Conservation (phyloP, 2,329 filamentous ascomycete genomes). For the Podosphaera leucotricha region DNA sequence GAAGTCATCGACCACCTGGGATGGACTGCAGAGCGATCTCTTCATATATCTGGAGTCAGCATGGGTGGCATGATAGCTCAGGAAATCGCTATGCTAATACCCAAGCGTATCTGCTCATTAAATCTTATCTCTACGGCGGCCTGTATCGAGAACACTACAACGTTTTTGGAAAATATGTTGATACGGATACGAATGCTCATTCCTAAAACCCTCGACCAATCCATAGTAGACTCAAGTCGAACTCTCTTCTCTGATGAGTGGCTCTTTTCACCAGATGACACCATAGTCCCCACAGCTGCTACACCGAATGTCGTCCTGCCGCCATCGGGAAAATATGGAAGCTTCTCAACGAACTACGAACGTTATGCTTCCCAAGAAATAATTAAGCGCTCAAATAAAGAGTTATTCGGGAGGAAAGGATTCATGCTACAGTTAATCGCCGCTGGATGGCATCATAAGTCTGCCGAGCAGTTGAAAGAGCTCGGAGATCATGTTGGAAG, state of each 20-base stretch:
- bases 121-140: constrained; percentile 38
- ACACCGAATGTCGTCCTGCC: constrained; percentile 20
- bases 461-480: constrained; percentile 34
- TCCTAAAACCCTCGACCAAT: constrained; percentile 45
- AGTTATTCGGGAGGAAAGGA: constrained; percentile 37
- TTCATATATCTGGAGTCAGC: constrained; percentile 55
- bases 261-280: constrained; percentile 36
- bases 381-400: constrained; percentile 38
- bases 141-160: constrained; percentile 32
- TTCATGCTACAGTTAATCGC: constrained; percentile 60
- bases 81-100: constrained; percentile 38
- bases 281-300: constrained; percentile 22
- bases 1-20: constrained; percentile 46
- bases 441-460: constrained; percentile 61
- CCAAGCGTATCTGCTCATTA: constrained; percentile 29
- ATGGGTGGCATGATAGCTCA: constrained; percentile 89
- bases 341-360: constrained; percentile 55
- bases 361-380: constrained; percentile 64
- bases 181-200: constrained; percentile 32
- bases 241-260: constrained; percentile 44
- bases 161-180: constrained; percentile 40
- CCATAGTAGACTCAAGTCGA: constrained; percentile 37
- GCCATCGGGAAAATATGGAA: constrained; percentile 19
- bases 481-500: constrained; percentile 48
- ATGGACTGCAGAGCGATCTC: constrained; percentile 34